Conservation (phyloP, 164 flowering plant species). For the Annona cherimola region DNA sequence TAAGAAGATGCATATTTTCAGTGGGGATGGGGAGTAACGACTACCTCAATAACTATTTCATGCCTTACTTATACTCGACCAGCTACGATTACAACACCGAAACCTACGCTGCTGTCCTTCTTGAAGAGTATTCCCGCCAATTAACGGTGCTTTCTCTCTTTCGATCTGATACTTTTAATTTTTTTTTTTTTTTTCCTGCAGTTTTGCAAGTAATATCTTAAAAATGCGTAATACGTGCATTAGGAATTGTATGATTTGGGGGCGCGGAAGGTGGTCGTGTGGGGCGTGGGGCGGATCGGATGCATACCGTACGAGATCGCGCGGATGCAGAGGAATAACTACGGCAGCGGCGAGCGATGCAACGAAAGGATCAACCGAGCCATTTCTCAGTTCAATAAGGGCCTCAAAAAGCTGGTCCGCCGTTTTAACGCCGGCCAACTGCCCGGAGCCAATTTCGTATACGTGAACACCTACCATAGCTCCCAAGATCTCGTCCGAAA, state of each 20-base stretch:
- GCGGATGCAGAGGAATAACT: constrained; percentile 17
- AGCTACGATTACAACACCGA: constrained; percentile 34
- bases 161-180: no score
- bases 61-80: constrained; percentile 58
- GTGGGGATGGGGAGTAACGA: constrained; percentile 90
- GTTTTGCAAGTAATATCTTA: no score
- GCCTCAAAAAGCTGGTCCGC: constrained; percentile 51
- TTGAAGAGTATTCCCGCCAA: constrained; percentile 64
- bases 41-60: constrained; percentile 81
- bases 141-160: constrained; percentile 36
- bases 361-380: constrained; percentile 63
- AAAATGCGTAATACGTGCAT: constrained; percentile 4
- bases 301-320: constrained; percentile 91
- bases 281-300: constrained; percentile 71
- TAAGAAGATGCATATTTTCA: constrained; percentile 64
- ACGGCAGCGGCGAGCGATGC: constrained; percentile 35
- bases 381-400: constrained; percentile 51
- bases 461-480: constrained; percentile 44
- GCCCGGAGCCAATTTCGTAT: constrained; percentile 75
- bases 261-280: constrained; percentile 69
- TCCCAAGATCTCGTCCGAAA: constrained; percentile 36
- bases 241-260: constrained; percentile 64
- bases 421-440: constrained; percentile 48
- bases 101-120: constrained; percentile 54
- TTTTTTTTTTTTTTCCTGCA: no score